phyloP scores from a whole-genome alignment of 768 basidiomycete species.

The Pluteus cervinus region DNA sequence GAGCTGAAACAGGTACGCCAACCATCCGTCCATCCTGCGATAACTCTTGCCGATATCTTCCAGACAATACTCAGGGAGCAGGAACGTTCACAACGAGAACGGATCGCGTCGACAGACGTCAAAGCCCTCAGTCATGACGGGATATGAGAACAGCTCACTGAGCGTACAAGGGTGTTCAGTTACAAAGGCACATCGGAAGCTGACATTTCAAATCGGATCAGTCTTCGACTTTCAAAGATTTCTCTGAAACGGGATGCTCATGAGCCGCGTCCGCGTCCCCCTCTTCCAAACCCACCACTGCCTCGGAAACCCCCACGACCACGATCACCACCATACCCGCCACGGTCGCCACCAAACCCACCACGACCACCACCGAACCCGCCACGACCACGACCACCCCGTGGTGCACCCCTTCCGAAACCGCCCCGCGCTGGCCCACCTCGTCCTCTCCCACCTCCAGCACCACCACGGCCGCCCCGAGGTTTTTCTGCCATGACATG shows the following conservation, averaged over 20 bases:
- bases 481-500: constrained; percentile 25
- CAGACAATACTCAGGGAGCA: constrained; percentile 45
- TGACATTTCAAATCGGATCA: no score
- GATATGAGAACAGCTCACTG: constrained; percentile 5
- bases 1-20: constrained; percentile 8
- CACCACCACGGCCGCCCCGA: constrained; percentile 24
- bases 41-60: constrained; percentile 1
- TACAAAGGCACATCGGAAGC: no score
- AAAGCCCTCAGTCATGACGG: constrained; percentile 37
- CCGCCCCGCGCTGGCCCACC: constrained; percentile 41
- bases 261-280: constrained; percentile 45
- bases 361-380: constrained; percentile 39
- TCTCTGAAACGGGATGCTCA: no score
- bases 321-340: constrained; percentile 32
- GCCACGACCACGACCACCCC: constrained; percentile 40
- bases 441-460: constrained; percentile 31
- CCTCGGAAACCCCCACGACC: constrained; percentile 31
- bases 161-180: no score
- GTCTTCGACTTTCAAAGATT: no score
- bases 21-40: constrained; percentile 6
- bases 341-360: constrained; percentile 31
- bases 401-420: constrained; percentile 36
- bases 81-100: constrained; percentile 43
- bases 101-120: constrained; percentile 39
- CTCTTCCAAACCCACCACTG: constrained; percentile 20